A percentile compares a stretch with the other conserved stretches of the same genome.
Evolutionary conservation across 352 stramenopile species (phyloP).

Genomic region (Globisporangium nunn): DNA sequence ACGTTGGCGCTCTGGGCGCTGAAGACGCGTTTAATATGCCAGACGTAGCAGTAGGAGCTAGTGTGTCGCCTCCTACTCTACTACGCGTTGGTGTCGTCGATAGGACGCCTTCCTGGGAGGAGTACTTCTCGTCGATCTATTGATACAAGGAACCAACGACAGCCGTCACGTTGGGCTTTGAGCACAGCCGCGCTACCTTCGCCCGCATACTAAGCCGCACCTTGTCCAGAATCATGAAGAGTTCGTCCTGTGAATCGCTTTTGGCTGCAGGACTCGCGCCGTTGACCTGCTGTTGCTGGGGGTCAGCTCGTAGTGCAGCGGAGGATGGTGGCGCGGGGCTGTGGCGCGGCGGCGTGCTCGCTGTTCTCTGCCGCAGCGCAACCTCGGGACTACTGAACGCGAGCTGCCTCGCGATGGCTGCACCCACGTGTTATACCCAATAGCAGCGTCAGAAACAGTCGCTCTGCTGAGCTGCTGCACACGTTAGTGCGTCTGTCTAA

Average conservation of each 20-base stretch:
- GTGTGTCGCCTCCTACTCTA: not conserved
- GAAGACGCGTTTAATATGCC: not conserved
- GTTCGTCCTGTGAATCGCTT: constrained; percentile 49
- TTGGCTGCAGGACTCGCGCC: constrained; percentile 1
- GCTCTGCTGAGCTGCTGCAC: not conserved
- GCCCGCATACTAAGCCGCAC: constrained; percentile 5
- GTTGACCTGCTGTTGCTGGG: not conserved
- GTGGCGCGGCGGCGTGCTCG: constrained; percentile 8
- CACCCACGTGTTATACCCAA: not conserved
- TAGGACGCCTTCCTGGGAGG: constrained; percentile 18
- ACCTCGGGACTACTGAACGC: constrained; percentile 41
- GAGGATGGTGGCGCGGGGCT: not conserved
- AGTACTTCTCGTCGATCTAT: constrained; percentile 54
- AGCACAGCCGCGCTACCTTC: not conserved
- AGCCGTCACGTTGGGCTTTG: too few relatives aligned
- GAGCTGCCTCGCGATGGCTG: constrained; percentile 36
- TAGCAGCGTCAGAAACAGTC: not conserved
- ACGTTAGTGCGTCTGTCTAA: not conserved
- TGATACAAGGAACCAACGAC: too few relatives aligned
- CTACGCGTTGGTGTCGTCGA: not conserved
- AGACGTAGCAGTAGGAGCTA: not conserved
- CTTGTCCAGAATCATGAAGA: constrained; percentile 50
- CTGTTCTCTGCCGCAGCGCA: not conserved
- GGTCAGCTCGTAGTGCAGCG: not conserved
- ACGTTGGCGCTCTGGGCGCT: not conserved